A percentile compares a stretch with the other conserved stretches of the same genome.
Evolutionary conservation across 2,329 filamentous ascomycete genomes (phyloP).

Genomic region (Penicillium sp.): DNA sequence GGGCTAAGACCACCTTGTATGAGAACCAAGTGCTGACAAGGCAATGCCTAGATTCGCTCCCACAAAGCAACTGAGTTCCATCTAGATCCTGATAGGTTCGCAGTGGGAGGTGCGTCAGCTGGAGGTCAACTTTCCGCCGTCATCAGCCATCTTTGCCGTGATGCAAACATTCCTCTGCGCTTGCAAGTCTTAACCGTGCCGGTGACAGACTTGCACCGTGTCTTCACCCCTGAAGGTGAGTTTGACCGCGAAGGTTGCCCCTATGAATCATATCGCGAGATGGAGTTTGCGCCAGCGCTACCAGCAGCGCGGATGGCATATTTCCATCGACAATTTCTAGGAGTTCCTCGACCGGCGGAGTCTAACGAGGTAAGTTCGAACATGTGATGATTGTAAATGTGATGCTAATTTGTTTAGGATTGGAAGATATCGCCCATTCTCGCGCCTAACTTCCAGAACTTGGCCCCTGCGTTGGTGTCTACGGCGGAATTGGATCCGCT

Average conservation of each 20-base stretch:
- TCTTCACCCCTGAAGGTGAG: slow-evolving; percentile 37
- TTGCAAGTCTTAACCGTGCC: slow-evolving; percentile 42
- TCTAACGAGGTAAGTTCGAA: slow-evolving; percentile 35
- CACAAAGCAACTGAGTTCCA: slow-evolving; percentile 37
- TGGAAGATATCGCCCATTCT: slow-evolving; percentile 47
- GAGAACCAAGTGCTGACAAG: not conserved
- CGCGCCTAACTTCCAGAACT: slow-evolving; percentile 34
- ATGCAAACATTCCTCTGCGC: slow-evolving; percentile 36
- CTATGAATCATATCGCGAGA: slow-evolving; percentile 43
- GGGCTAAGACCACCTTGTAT: not conserved
- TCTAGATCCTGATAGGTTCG: slow-evolving; percentile 35
- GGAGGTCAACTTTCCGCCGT: slow-evolving; percentile 44
- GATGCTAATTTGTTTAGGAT: slow-evolving; percentile 30
- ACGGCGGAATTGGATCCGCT: slow-evolving; percentile 46
- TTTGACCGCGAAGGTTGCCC: slow-evolving; percentile 39
- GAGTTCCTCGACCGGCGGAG: slow-evolving; percentile 36
- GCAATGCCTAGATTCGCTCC: slow-evolving; percentile 29
- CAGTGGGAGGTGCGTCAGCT: slow-evolving; percentile 43
- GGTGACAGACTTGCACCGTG: slow-evolving; percentile 37
- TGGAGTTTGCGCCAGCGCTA: slow-evolving; percentile 39
- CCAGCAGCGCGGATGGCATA: slow-evolving; percentile 41
- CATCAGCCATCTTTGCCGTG: slow-evolving; percentile 40
- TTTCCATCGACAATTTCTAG: slow-evolving; percentile 42
- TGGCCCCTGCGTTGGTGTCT: slow-evolving; percentile 42
- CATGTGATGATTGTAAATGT: not conserved